A percentile compares a stretch with the other conserved stretches of the same genome.
Conservation (phyloP, 306 rosid genomes). For the Pueraria montana region DNA sequence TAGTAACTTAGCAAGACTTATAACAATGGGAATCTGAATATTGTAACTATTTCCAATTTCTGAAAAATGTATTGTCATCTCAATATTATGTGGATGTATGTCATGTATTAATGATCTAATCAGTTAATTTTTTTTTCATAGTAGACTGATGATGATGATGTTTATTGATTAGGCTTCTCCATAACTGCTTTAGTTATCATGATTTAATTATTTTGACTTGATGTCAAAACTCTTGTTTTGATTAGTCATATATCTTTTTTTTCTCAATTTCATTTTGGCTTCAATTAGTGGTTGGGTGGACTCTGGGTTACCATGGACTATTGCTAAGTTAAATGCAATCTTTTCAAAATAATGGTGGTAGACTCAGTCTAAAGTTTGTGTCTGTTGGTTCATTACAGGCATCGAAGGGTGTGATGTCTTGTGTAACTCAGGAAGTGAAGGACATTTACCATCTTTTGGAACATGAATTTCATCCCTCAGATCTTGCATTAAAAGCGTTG, state of each 20-base stretch:
- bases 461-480: conserved; percentile 85
- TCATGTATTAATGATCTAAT: neutral
- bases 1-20: neutral
- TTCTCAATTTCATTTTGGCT: too few relatives aligned
- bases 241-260: neutral
- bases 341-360: neutral
- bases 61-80: conserved; percentile 7
- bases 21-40: neutral
- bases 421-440: conserved; percentile 95
- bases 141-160: neutral
- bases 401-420: conserved; percentile 91
- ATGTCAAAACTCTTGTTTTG: neutral
- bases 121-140: neutral
- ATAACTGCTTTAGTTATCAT: neutral
- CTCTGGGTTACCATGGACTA: neutral
- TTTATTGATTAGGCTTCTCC: conserved; percentile 17
- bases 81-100: neutral
- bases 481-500: conserved; percentile 82
- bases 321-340: neutral
- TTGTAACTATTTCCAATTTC: neutral
- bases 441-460: conserved; percentile 90
- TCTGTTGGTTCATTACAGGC: conserved; percentile 54
- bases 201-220: neutral
- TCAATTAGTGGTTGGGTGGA: neutral
- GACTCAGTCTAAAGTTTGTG: neutral